phyloP scores from a whole-genome alignment of 345 rosid genomes.

The Hibiscus mutabilis region DNA sequence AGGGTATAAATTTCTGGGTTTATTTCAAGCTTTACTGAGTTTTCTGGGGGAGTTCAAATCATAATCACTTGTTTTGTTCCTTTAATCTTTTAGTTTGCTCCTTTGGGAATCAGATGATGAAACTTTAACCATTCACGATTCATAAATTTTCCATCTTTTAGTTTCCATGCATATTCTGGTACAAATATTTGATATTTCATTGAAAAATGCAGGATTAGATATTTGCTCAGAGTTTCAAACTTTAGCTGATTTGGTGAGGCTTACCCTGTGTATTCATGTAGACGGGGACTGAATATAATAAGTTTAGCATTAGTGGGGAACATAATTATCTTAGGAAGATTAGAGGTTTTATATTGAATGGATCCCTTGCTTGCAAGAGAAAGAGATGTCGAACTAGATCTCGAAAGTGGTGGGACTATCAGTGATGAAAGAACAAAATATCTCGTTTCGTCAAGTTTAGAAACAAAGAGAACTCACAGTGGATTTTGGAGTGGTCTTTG shows the following conservation, averaged over 20 bases:
- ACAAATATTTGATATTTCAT: not conserved
- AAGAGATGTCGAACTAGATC: slow-evolving; percentile 37
- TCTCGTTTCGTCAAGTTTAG: slow-evolving; percentile 19
- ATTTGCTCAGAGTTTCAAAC: slow-evolving; percentile 3
- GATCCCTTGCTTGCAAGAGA: slow-evolving; percentile 26
- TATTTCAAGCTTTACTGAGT: not conserved
- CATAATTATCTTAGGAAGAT: not conserved
- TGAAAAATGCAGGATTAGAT: slow-evolving; percentile 12
- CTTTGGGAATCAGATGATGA: not conserved
- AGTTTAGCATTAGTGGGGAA: not conserved
- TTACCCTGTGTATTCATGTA: not conserved
- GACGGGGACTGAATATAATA: not conserved
- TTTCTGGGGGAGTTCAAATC: not conserved
- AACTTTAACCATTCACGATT: not conserved
- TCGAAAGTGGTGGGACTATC: slow-evolving; percentile 52
- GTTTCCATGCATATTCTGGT: not conserved
- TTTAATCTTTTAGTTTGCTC: not conserved
- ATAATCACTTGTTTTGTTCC: not conserved
- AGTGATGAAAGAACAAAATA: slow-evolving; percentile 31
- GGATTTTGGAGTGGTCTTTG: slow-evolving; percentile 26
- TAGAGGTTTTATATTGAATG: slow-evolving; percentile 16
- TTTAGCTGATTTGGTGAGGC: not conserved
- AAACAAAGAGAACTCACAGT: slow-evolving; percentile 18
- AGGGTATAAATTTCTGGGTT: not conserved
- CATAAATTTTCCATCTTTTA: not conserved